A percentile compares a stretch with the other conserved stretches of the same genome.
Evolutionary conservation across 2,329 filamentous ascomycete species (phyloP).

Genomic region (Hymenoscyphus albidus): DNA sequence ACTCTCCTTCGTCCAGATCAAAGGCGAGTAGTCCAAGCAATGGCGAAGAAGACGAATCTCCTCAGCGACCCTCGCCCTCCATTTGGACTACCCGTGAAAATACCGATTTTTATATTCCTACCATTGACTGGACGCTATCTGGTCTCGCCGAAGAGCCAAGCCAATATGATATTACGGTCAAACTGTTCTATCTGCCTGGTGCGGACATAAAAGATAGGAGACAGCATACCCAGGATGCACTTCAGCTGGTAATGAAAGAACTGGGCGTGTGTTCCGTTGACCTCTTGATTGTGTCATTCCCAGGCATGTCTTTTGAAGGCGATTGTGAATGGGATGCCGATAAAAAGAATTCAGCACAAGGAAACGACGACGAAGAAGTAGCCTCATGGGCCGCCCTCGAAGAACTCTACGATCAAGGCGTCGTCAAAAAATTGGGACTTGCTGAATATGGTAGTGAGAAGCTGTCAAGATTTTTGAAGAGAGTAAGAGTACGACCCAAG

Average conservation of each 20-base stretch:
- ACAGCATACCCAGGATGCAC: constrained; percentile 70
- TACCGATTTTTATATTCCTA: constrained; percentile 68
- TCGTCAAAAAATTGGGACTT: constrained; percentile 74
- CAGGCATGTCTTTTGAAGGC: constrained; percentile 88
- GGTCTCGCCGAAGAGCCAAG: constrained; percentile 75
- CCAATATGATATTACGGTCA: constrained; percentile 92
- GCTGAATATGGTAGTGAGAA: constrained; percentile 89
- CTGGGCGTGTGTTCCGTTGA: constrained; percentile 73
- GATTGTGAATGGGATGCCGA: constrained; percentile 79
- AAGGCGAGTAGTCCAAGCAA: constrained; percentile 35
- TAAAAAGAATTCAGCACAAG: constrained; percentile 56
- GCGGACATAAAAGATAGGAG: constrained; percentile 62
- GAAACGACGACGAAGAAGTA: constrained; percentile 64
- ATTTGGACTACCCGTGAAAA: constrained; percentile 67
- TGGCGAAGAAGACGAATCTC: constrained; percentile 33
- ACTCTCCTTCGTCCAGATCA: constrained; percentile 40
- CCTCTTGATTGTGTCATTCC: constrained; percentile 88
- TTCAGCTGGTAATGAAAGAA: constrained; percentile 76
- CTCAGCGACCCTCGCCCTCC: constrained; percentile 27
- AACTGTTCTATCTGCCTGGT: constrained; percentile 85
- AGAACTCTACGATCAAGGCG: constrained; percentile 63
- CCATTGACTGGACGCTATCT: constrained; percentile 66
- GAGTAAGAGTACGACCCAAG: constrained; percentile 67
- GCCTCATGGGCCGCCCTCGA: constrained; percentile 71
- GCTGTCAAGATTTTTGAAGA: constrained; percentile 69